Conservation (phyloP, 306 rosid species). For the Inga leiocalycina region DNA sequence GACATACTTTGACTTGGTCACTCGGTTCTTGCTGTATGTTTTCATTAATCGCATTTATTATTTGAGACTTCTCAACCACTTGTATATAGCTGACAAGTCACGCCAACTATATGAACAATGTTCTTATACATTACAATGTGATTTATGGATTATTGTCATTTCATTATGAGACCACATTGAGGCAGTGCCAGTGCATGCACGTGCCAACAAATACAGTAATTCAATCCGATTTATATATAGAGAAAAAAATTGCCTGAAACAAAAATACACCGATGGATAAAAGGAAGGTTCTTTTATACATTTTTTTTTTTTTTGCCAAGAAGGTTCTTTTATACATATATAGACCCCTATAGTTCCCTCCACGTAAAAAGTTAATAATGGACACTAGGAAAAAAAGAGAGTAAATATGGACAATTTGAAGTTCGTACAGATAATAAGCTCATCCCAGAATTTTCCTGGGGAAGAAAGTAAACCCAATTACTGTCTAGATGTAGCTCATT, state of each 20-base stretch:
- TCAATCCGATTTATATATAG: not conserved
- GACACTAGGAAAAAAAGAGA: not conserved
- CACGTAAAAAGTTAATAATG: not conserved
- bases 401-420: not conserved
- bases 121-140: not conserved
- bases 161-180: not conserved
- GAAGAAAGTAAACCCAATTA: not conserved
- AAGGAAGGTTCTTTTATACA: too few species aligned
- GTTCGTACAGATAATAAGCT: not conserved
- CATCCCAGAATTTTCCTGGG: not conserved
- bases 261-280: not conserved
- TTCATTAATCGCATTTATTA: not conserved
- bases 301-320: too few species aligned
- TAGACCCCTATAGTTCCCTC: not conserved
- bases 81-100: not conserved
- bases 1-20: not conserved
- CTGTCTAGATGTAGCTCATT: not conserved
- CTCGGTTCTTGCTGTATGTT: not conserved
- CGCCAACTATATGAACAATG: not conserved
- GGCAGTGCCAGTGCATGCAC: not conserved
- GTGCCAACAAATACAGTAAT: not conserved
- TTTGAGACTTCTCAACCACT: not conserved
- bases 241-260: not conserved
- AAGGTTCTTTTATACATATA: too few species aligned
- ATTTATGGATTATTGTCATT: not conserved